A percentile compares a stretch with the other conserved stretches of the same genome.
Evolutionary conservation across 1,139 yeast species (phyloP).

Genomic region (Geotrichum aggregatum): DNA sequence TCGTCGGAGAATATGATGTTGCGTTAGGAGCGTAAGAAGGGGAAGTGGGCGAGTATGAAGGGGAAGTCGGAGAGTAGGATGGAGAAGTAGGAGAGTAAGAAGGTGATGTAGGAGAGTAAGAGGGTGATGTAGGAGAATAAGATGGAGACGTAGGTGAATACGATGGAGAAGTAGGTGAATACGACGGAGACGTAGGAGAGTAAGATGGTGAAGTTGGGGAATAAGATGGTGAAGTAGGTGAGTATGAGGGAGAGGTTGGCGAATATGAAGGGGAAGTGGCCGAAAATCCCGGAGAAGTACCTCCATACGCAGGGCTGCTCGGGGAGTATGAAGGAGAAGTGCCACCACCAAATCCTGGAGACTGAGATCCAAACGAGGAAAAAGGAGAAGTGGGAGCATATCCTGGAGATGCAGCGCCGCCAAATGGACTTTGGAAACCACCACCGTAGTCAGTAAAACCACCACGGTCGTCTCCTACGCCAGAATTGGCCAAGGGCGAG

Average conservation of each 20-base stretch:
- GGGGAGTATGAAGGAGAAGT: conserved; percentile 63
- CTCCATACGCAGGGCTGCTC: conserved; percentile 65
- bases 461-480: conserved; percentile 75
- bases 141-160: conserved; percentile 73
- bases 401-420: conserved; percentile 53
- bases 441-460: conserved; percentile 93
- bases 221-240: conserved; percentile 62
- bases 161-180: conserved; percentile 61
- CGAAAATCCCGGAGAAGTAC: conserved; percentile 66
- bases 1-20: conserved; percentile 65
- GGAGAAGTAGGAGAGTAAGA: conserved; percentile 64
- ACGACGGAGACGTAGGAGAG: conserved; percentile 69
- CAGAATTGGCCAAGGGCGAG: conserved; percentile 90
- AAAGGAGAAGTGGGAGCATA: conserved; percentile 67
- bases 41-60: conserved; percentile 63
- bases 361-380: conserved; percentile 57
- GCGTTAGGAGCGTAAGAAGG: conserved; percentile 68
- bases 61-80: conserved; percentile 65
- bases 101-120: conserved; percentile 66
- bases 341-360: conserved; percentile 62
- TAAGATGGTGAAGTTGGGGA: conserved; percentile 64
- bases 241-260: conserved; percentile 65
- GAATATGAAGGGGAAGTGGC: conserved; percentile 58
- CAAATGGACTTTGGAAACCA: conserved; percentile 48
- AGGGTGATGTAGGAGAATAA: conserved; percentile 71